Conservation (phyloP, 2,329 filamentous ascomycete species). For the Trichophyton equinum region DNA sequence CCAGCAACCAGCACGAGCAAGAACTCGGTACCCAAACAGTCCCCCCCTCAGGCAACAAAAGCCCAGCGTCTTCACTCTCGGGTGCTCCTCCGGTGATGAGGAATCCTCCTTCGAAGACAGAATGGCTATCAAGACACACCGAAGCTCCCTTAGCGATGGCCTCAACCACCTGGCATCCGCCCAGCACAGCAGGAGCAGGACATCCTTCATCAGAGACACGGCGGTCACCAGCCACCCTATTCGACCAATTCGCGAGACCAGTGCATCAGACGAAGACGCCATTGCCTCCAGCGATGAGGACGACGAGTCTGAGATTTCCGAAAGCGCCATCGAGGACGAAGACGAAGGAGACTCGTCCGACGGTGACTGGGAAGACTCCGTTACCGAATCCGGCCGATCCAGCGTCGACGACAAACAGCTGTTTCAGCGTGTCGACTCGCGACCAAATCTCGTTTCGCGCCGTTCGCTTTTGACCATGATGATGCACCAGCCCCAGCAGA, state of each 20-base stretch:
- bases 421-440: slow-evolving; percentile 86
- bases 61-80: slow-evolving; percentile 55
- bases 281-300: slow-evolving; percentile 50
- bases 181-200: slow-evolving; percentile 66
- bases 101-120: slow-evolving; percentile 59
- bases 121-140: slow-evolving; percentile 41
- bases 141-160: slow-evolving; percentile 44
- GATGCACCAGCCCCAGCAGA: slow-evolving; percentile 68
- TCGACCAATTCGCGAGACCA: slow-evolving; percentile 45
- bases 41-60: slow-evolving; percentile 49
- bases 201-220: slow-evolving; percentile 63
- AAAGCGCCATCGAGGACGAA: slow-evolving; percentile 67
- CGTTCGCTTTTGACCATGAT: slow-evolving; percentile 82
- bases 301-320: slow-evolving; percentile 54
- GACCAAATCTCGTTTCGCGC: slow-evolving; percentile 68
- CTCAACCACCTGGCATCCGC: slow-evolving; percentile 33
- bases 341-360: slow-evolving; percentile 39
- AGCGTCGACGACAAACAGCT: slow-evolving; percentile 67
- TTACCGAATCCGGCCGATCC: slow-evolving; percentile 69
- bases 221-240: slow-evolving; percentile 53
- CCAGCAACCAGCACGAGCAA: slow-evolving; percentile 37
- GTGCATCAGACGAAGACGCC: slow-evolving; percentile 43
- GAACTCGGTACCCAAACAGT: slow-evolving; percentile 49
- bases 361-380: slow-evolving; percentile 50
- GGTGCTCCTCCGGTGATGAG: slow-evolving; percentile 77